Percentiles rank a stretch among this genome's conserved stretches.
These are phyloP conservation scores for Cladophialophora chaetospira DNA, from an alignment of 2,329 filamentous ascomycete genomes.

Conservation along the genomic window DNA sequence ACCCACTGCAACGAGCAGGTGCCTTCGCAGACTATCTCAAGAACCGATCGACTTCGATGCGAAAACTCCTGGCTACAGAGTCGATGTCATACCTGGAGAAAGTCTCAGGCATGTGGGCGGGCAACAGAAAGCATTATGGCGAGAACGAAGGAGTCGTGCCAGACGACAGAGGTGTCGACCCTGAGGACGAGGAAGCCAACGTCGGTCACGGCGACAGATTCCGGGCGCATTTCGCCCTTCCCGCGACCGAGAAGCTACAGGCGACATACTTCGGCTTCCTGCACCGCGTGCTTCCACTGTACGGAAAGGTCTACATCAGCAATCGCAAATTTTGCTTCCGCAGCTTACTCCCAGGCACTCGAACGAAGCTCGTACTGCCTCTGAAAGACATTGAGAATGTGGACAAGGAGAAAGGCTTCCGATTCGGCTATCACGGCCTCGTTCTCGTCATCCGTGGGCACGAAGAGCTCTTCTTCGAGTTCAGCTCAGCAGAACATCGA, in stretches of 20 bases:
- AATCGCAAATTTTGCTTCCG: conserved; percentile 88
- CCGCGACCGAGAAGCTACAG: conserved; percentile 76
- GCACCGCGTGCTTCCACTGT: conserved; percentile 85
- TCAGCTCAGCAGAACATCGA: conserved; percentile 71
- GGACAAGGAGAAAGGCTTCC: conserved; percentile 91
- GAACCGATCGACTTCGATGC: conserved; percentile 77
- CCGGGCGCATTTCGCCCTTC: conserved; percentile 86
- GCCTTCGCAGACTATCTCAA: conserved; percentile 81
- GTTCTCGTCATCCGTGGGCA: conserved; percentile 92
- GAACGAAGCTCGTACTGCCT: conserved; percentile 89
- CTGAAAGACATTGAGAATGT: conserved; percentile 90
- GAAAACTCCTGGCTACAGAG: conserved; percentile 78
- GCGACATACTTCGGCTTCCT: conserved; percentile 92
- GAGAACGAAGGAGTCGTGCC: conserved; percentile 67
- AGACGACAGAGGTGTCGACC: conserved; percentile 63
- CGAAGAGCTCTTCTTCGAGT: conserved; percentile 96
- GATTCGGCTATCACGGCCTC: conserved; percentile 85
- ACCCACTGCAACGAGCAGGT: conserved; percentile 80
- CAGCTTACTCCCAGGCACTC: conserved; percentile 82
- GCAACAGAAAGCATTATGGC: conserved; percentile 84
- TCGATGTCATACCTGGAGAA: conserved; percentile 97
- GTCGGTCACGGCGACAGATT: conserved; percentile 68
- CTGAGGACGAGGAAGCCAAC: conserved; percentile 58
- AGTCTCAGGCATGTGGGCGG: conserved; percentile 95
- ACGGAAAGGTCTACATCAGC: conserved; percentile 95